Conservation (phyloP, 331 rosid genomes). For the Acacia concinna region DNA sequence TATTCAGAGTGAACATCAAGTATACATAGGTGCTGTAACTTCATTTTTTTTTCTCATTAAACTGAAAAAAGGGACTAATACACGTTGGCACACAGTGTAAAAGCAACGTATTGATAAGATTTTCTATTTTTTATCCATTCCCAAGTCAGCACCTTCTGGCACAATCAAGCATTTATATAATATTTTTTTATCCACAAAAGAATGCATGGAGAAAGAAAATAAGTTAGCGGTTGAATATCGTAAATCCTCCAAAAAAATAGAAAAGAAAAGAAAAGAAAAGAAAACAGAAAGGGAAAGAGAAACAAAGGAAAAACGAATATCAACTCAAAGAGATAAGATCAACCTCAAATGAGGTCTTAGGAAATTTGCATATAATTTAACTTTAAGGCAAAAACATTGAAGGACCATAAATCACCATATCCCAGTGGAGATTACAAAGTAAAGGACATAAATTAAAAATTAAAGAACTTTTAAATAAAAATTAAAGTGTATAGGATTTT, state of each 20-base stretch:
- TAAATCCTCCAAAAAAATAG: not conserved
- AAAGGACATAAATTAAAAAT: not conserved
- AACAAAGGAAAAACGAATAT: not conserved
- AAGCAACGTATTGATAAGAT: not conserved
- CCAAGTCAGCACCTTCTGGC: not conserved
- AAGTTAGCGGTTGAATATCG: not conserved
- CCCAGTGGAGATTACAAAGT: not conserved
- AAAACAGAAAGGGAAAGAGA: not conserved
- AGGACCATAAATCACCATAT: not conserved
- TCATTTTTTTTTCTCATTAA: not conserved
- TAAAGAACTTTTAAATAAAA: not conserved
- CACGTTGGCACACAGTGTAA: not conserved
- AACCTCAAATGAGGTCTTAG: not conserved
- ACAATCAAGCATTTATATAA: not conserved
- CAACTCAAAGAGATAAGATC: not conserved
- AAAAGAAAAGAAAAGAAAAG: not conserved
- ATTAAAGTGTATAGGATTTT: not conserved
- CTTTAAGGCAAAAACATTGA: not conserved
- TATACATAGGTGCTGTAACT: not conserved
- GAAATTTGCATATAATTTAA: not conserved
- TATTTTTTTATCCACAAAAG: not conserved
- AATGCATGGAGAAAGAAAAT: not conserved
- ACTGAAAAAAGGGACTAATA: not conserved
- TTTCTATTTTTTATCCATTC: not conserved
- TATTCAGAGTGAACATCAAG: not conserved